Evolutionary conservation across 768 basidiomycete species (phyloP).

Genomic region (Daedaleopsis sinensis): DNA sequence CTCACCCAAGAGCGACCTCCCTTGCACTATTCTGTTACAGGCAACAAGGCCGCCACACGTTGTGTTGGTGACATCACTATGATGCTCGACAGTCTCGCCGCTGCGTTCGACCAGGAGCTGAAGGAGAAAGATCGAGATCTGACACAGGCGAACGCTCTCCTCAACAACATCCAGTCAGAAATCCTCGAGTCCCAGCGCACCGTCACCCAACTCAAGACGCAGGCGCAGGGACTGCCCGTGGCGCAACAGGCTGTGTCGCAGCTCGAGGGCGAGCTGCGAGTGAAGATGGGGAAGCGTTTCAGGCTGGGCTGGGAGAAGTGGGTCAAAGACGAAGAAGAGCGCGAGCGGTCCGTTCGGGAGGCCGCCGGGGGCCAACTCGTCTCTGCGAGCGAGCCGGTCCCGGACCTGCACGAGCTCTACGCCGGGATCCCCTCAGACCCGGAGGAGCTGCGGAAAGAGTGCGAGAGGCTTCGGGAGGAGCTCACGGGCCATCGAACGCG

Average conservation of each 20-base stretch:
- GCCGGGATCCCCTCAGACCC: slow-evolving; percentile 59
- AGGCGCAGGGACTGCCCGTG: slow-evolving; percentile 67
- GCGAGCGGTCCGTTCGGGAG: slow-evolving; percentile 71
- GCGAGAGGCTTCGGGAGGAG: slow-evolving; percentile 66
- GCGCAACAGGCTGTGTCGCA: slow-evolving; percentile 60
- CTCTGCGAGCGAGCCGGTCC: slow-evolving; percentile 37
- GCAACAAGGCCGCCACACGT: slow-evolving; percentile 82
- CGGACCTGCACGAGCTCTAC: slow-evolving; percentile 64
- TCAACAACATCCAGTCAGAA: slow-evolving; percentile 87
- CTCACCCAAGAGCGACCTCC: slow-evolving; percentile 56
- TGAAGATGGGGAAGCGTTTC: slow-evolving; percentile 82
- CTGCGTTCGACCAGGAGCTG: slow-evolving; percentile 90
- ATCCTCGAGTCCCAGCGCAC: slow-evolving; percentile 83
- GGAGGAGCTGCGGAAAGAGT: slow-evolving; percentile 53
- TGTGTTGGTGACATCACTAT: slow-evolving; percentile 83
- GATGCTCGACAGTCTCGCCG: slow-evolving; percentile 86
- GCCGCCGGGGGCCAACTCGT: slow-evolving; percentile 60
- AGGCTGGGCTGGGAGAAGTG: slow-evolving; percentile 92
- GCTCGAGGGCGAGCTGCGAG: slow-evolving; percentile 65
- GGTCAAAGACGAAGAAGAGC: slow-evolving; percentile 80
- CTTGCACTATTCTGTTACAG: slow-evolving; percentile 83
- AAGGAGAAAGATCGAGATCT: slow-evolving; percentile 91
- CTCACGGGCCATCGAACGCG: slow-evolving; percentile 66
- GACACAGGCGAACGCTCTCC: slow-evolving; percentile 84
- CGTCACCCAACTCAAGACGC: slow-evolving; percentile 66